phyloP scores from a whole-genome alignment of 805 yeast genomes.

The Candida montana region DNA sequence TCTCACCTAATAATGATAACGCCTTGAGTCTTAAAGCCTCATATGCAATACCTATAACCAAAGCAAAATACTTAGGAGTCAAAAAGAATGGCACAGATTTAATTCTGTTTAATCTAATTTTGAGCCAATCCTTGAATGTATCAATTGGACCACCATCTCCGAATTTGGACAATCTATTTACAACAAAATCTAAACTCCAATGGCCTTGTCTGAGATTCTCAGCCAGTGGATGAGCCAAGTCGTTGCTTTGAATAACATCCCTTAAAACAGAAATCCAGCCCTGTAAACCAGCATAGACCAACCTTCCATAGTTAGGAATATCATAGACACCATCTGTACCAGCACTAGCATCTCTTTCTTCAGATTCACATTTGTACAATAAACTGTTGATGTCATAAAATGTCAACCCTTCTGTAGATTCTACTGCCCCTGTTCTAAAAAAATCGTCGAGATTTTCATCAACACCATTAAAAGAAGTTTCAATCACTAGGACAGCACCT shows the following conservation, averaged over 20 bases:
- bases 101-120: constrained; percentile 55
- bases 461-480: constrained; percentile 63
- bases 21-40: constrained; percentile 74
- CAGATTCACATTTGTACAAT: constrained; percentile 75
- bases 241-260: constrained; percentile 57
- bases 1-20: constrained; percentile 46
- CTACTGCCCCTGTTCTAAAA: constrained; percentile 70
- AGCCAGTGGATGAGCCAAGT: constrained; percentile 80
- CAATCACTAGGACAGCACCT: constrained; percentile 84
- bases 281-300: constrained; percentile 86
- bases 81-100: constrained; percentile 69
- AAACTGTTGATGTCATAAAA: constrained; percentile 71
- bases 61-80: constrained; percentile 81
- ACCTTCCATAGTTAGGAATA: constrained; percentile 67
- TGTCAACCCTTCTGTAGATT: constrained; percentile 57
- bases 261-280: constrained; percentile 81
- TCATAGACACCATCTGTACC: constrained; percentile 70
- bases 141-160: constrained; percentile 39
- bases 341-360: constrained; percentile 75
- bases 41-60: constrained; percentile 77
- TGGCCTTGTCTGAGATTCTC: constrained; percentile 73
- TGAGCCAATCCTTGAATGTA: constrained; percentile 66
- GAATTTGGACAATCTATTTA: constrained; percentile 56
- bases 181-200: constrained; percentile 85
- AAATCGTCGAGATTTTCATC: constrained; percentile 59